These are phyloP conservation scores for Ambrosiella beaveri DNA, from an alignment of 2,329 filamentous ascomycete species.

Conservation along the genomic window DNA sequence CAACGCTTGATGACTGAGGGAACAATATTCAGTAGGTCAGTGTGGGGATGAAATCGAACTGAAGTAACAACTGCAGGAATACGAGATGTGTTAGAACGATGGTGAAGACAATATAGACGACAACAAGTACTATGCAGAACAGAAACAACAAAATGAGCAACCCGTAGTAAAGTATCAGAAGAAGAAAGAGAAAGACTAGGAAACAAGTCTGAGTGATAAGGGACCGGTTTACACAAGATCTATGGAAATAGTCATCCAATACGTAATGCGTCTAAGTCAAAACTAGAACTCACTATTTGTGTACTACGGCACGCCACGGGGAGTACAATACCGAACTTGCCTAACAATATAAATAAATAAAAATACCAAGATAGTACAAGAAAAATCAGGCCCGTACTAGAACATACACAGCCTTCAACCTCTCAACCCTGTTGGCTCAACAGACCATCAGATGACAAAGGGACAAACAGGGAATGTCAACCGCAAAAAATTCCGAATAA, in stretches of 20 bases:
- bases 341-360: background rate
- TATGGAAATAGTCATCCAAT: background rate
- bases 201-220: background rate
- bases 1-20: background rate
- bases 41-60: background rate
- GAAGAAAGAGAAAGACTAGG: background rate
- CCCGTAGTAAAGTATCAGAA: background rate
- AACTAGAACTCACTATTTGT: background rate
- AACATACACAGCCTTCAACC: background rate
- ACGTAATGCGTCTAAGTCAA: background rate
- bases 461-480: background rate
- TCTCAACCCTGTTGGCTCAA: background rate
- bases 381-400: constrained; percentile 1
- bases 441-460: background rate
- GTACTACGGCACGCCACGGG: background rate
- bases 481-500: background rate
- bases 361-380: background rate
- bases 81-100: background rate
- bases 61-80: background rate
- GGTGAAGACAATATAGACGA: background rate
- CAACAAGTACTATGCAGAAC: too few species aligned
- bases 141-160: background rate
- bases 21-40: background rate
- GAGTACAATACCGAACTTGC: background rate
- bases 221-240: background rate